Percentiles rank a stretch among this genome's conserved stretches.
phyloP scores from a whole-genome alignment of 116 monocot genomes.

The Zostera marina region DNA sequence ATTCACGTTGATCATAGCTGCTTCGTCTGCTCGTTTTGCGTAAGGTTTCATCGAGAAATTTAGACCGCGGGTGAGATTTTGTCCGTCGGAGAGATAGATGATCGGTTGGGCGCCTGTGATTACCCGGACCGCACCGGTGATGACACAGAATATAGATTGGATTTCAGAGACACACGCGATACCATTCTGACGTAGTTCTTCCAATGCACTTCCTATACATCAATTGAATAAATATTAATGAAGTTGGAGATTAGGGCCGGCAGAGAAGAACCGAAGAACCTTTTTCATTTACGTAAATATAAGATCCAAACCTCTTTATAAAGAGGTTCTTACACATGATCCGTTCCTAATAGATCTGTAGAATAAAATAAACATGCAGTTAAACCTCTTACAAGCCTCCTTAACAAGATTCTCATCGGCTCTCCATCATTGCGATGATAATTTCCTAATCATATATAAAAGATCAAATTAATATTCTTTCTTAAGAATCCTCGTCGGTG shows the following conservation, averaged over 20 bases:
- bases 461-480: too few relatives aligned
- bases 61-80: not conserved
- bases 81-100: conserved; percentile 22
- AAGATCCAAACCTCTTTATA: too few relatives aligned
- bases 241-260: too few relatives aligned
- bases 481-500: too few relatives aligned
- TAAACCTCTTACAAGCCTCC: conserved; percentile 18
- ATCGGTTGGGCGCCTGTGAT: conserved; percentile 9
- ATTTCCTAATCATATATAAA: too few relatives aligned
- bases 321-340: too few relatives aligned
- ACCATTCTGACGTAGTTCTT: conserved; percentile 18
- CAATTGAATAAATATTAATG: too few relatives aligned
- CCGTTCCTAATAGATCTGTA: too few relatives aligned
- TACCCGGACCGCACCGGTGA: conserved; percentile 14
- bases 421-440: not conserved
- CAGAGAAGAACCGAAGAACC: too few relatives aligned
- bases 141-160: conserved; percentile 25
- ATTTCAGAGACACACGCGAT: conserved; percentile 20
- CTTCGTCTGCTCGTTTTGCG: conserved; percentile 18
- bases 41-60: conserved; percentile 18
- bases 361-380: not conserved
- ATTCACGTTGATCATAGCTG: conserved; percentile 22
- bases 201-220: not conserved
- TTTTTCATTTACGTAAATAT: too few relatives aligned
- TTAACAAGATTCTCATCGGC: conserved; percentile 6